phyloP scores from a whole-genome alignment of 2,329 filamentous ascomycete genomes.

The Claviceps arundinis region DNA sequence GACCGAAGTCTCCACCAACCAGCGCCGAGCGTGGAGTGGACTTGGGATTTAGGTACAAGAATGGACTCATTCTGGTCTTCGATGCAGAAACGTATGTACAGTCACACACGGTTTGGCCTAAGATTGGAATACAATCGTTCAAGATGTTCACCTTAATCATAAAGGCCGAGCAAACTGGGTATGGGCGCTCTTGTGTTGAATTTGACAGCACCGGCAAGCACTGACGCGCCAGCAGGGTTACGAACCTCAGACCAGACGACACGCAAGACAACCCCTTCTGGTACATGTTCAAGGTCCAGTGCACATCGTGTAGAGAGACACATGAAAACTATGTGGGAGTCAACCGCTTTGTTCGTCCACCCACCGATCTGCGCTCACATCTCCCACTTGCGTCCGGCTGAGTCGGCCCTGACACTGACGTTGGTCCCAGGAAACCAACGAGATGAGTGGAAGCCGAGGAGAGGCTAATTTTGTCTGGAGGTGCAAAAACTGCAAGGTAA shows the following conservation, averaged over 20 bases:
- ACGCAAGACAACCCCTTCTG: conserved; percentile 73
- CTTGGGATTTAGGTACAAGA: not conserved
- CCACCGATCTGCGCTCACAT: not conserved
- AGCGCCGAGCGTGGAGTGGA: not conserved
- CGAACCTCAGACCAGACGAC: conserved; percentile 75
- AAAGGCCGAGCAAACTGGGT: conserved; percentile 59
- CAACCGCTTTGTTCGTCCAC: conserved; percentile 64
- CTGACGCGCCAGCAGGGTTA: conserved; percentile 49
- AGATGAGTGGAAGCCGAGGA: conserved; percentile 83
- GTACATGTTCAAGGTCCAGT: conserved; percentile 97
- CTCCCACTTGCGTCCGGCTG: not conserved
- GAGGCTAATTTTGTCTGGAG: conserved; percentile 99
- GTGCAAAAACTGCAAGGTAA: conserved; percentile 93
- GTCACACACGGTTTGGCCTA: not conserved
- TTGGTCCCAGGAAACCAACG: conserved; percentile 59
- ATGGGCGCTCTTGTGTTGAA: conserved; percentile 14
- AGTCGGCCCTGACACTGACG: conserved; percentile 5
- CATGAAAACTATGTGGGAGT: conserved; percentile 80
- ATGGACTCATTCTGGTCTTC: not conserved
- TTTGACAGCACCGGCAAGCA: not conserved
- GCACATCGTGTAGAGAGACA: conserved; percentile 87
- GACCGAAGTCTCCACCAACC: not conserved
- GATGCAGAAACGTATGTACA: not conserved
- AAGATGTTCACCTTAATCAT: conserved; percentile 53
- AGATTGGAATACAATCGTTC: not conserved